Base-by-base conservation (phyloP, 345 rosid species). In the Angophora floribunda region DNA sequence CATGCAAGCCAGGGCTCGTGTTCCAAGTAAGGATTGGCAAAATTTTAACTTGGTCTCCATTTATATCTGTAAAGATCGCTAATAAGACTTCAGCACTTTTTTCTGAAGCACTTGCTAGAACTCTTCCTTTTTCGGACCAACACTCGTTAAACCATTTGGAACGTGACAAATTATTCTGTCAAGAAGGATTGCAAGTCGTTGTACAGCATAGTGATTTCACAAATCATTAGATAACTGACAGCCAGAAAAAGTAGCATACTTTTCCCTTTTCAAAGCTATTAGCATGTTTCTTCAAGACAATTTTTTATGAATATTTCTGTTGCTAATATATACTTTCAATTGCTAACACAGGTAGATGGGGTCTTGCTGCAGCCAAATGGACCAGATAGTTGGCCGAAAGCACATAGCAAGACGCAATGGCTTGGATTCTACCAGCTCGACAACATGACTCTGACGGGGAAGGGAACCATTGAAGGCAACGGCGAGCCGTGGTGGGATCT, bases 401-500 rank as follows among this genome's bases (percentile, higher is more conserved):
- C 90, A n/a, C 97, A 98, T 87, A 97, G 97, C 89, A 89, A 63
- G 32, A 94, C 88, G 85, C 99, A 96, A 86, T 98, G 99, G 99
- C 96, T 98, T 4, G 97, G 97, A 87, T 98, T 98, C 92, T 98
- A 98, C 85, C 91, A 93, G 85, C 95, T 98, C 4, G 88, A 95
- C 49, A 88, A 91, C 50, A 86, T 97, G 92, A 95, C 93, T 30
- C 92, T 98, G 90, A 90, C 95, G 2, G 99, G 99, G 9, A 91
- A 90, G 87, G 99, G 99, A 53, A 94, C 96, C 87, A 92, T 98
- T 65, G 98, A 98, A 94, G 99, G 99, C 67, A 98, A 98, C 79
- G 99, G 99, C 63, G 96, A 96, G 91, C 92, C 95, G 86, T 98
- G 99, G 99, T 98, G 99, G 99, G 98, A 97, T 88, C 94, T 98